A percentile compares a stretch with the other conserved stretches of the same genome.
phyloP scores from a whole-genome alignment of 1,139 yeast species.

The Meyerozyma athensensis region DNA sequence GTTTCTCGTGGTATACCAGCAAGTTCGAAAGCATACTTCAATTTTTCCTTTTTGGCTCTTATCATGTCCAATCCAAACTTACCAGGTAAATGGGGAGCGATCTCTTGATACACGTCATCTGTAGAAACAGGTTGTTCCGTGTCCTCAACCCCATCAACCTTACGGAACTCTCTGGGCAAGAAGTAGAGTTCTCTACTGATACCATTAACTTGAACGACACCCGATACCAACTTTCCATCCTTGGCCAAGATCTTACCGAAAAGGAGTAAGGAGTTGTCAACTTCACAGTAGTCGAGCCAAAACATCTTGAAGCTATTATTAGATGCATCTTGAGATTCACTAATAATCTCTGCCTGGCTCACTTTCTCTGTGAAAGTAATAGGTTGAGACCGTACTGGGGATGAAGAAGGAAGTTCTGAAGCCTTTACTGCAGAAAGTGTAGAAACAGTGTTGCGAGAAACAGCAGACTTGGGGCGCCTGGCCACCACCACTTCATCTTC shows the following conservation, averaged over 20 bases:
- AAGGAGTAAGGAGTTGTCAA: slow-evolving; percentile 63
- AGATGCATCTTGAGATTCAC: slow-evolving; percentile 27
- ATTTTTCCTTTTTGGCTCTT: slow-evolving; percentile 65
- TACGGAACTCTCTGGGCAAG: slow-evolving; percentile 54
- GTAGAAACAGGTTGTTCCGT: slow-evolving; percentile 37
- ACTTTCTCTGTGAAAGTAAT: slow-evolving; percentile 39
- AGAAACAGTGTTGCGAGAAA: slow-evolving; percentile 18
- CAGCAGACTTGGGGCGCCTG: slow-evolving; percentile 41
- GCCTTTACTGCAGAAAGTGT: slow-evolving; percentile 22
- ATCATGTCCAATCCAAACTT: slow-evolving; percentile 58
- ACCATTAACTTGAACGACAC: slow-evolving; percentile 72
- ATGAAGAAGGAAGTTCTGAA: slow-evolving; percentile 19
- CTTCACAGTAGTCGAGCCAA: slow-evolving; percentile 88
- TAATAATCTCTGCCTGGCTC: slow-evolving; percentile 39
- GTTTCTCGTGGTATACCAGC: slow-evolving; percentile 71
- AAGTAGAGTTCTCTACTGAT: slow-evolving; percentile 70
- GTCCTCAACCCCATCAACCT: slow-evolving; percentile 25
- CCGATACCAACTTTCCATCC: slow-evolving; percentile 61
- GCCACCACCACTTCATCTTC: slow-evolving; percentile 52
- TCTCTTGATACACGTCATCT: slow-evolving; percentile 73
- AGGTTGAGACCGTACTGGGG: slow-evolving; percentile 20
- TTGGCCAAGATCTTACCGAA: slow-evolving; percentile 75
- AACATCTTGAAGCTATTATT: slow-evolving; percentile 60
- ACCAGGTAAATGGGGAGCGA: slow-evolving; percentile 58
- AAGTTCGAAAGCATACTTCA: slow-evolving; percentile 86